Evolutionary conservation across 2,329 filamentous ascomycete genomes (phyloP), one percentile per base, ranked within the genome.

Genomic region (Nigrospora sphaerica): DNA sequence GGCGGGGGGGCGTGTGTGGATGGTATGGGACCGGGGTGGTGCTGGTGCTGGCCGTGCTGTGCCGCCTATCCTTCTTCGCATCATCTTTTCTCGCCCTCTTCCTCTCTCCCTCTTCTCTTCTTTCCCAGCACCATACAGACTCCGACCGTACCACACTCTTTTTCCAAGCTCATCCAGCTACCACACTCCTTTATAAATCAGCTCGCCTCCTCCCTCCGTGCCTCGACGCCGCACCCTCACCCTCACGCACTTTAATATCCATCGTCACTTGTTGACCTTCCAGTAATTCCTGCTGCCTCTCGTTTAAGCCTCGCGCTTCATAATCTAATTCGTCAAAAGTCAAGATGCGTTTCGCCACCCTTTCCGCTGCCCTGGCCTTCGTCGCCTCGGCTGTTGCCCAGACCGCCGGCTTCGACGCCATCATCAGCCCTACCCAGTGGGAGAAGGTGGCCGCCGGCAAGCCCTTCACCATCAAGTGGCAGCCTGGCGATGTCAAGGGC

Each of bases 311-410:
- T 9, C 23, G 23, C 23, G 23, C 13, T 18, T 42, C 42, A 32
- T 49, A 52, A 47, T 45, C 46, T 17, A 49, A 42, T 42, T 46
- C 38, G 38, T 37, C 45, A 52, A 45, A 54, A 48, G 46, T 60
- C 72, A 80, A 73, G 49, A 81, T 82, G 77, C 74, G 70, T 58
- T 79, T 74, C 69, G 62, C 69, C 52, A 51, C 70, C 52, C 62
- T 73, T 55, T 61, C 68, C 57, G 65, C 73, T 49, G 65, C 77
- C 54, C 56, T 80, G 67, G 77, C 76, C 59, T 68, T 76, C 52
- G 70, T 70, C 57, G 67, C 68, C 64, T 62, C 72, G 51, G 73
- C 63, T 52, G 52, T 78, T 49, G 78, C 78, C 48, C 76, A 80
- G 65, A 75, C 73, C 42, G 47, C 65, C n/a, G 73, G 72, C 58